phyloP scores from a whole-genome alignment of 164 flowering plant genomes.

The Tetracentron sinense region DNA sequence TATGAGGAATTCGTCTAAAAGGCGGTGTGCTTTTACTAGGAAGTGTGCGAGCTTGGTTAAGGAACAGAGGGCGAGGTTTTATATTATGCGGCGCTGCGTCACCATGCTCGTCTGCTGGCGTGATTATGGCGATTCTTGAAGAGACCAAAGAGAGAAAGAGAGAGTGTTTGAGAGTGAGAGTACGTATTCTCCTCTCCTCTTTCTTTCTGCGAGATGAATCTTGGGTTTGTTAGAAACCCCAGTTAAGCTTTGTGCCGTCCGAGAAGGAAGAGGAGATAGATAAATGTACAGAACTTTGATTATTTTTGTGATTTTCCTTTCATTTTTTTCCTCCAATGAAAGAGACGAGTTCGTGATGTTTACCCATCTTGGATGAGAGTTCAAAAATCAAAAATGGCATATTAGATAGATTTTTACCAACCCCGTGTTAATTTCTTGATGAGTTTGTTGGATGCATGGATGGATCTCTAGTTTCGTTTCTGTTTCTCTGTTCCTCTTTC shows the following conservation, averaged over 20 bases:
- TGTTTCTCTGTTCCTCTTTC: no score
- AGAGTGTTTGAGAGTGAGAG: neutral
- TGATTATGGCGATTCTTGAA: constrained; percentile 25
- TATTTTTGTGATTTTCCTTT: neutral
- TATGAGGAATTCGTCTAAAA: constrained; percentile 23
- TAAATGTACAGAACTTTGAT: constrained; percentile 19
- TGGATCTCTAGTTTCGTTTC: no score
- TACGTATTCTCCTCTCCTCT: constrained; percentile 4
- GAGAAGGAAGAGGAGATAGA: constrained; percentile 17
- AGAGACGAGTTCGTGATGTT: constrained; percentile 23
- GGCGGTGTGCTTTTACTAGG: constrained; percentile 21
- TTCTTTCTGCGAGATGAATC: constrained; percentile 24
- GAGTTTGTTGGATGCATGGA: no score
- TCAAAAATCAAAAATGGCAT: constrained; percentile 1
- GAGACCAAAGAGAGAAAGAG: neutral
- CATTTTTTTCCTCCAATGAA: constrained; percentile 12
- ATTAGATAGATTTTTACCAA: neutral
- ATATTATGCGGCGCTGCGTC: constrained; percentile 33
- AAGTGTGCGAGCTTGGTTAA: constrained; percentile 30
- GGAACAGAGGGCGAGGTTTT: constrained; percentile 31
- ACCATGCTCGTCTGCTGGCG: constrained; percentile 37
- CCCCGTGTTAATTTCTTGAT: neutral
- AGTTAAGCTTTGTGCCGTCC: constrained; percentile 12
- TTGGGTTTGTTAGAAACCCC: constrained; percentile 5
- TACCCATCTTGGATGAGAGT: constrained; percentile 3